Evolutionary conservation across 2,329 filamentous ascomycete genomes (phyloP), one percentile per base, ranked within the genome.

Genomic region (Sarocladium strictum): DNA sequence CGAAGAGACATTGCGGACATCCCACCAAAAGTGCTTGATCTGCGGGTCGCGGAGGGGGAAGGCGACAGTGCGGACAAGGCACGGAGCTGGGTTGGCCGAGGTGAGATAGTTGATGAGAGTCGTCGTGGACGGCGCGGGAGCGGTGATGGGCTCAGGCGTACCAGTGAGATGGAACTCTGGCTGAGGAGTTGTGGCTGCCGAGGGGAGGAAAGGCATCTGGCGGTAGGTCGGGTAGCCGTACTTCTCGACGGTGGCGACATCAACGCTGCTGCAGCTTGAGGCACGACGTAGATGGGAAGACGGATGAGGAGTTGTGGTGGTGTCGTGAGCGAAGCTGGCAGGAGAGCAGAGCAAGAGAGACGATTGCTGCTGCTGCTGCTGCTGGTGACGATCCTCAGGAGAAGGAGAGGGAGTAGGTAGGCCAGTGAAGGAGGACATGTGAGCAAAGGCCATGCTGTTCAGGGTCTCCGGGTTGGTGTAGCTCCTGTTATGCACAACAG

Each of bases 21-120:
- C 93, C 89, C 90, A 97, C 93, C 93, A 97, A 70, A 93, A 96
- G 74, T 96, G 85, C 68, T 86, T 90, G 63, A 80, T 86, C 70
- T 78, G 81, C 64, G 78, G 85, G 67, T 84, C 88, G 59, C 77
- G 82, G 64, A 77, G 76, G 59, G 72, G 84, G 66, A 87, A 85
- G 57, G 87, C 89, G 61, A 93, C 82, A 61, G 86, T 88, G 64
- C 87, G 87, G 35, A 96, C 90, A 32, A 96, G 77, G 38, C 87
- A 86, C 17, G 92, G 87, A 21, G 90, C 86, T 19, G 92, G 91
- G 65, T 95, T 96, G 57, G 88, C 73, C 0, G 80, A 76, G 2
- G 87, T 91, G 49, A 97, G 81, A 71, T 94, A 96, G 58, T 80
- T 79, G 62, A 91, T 76, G 55, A 96, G 77, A 10, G 85, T 92